A percentile compares a stretch with the other conserved stretches of the same genome.
Evolutionary conservation across 768 basidiomycete species (phyloP).

Genomic region (Phanerochaete carnosa): DNA sequence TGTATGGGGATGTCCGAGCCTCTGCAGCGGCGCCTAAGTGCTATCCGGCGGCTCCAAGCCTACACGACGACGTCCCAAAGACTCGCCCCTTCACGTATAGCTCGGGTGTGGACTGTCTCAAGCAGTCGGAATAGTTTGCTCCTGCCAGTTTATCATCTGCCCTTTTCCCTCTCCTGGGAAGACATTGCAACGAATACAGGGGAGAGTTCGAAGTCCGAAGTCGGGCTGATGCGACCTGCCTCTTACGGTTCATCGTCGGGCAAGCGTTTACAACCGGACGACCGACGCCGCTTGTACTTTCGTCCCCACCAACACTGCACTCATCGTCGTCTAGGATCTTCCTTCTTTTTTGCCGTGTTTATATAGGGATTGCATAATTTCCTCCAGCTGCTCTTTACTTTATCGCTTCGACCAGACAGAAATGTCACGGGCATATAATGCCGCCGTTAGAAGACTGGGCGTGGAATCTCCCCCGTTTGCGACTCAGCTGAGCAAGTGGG

Average conservation of each 20-base stretch:
- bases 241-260: neutral
- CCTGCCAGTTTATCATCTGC: too few relatives aligned
- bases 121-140: too few relatives aligned
- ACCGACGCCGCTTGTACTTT: neutral
- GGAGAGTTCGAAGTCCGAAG: neutral
- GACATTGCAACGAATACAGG: too few relatives aligned
- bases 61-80: too few relatives aligned
- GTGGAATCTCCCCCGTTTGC: neutral
- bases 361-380: neutral
- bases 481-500: neutral
- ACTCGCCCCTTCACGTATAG: too few relatives aligned
- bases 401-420: neutral
- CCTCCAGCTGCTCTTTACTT: neutral
- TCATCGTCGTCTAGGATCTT: neutral
- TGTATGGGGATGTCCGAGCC: too few relatives aligned
- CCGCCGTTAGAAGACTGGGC: neutral
- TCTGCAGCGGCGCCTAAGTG: too few relatives aligned
- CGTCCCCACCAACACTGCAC: neutral
- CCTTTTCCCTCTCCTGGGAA: too few relatives aligned
- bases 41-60: too few relatives aligned
- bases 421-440: neutral
- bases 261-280: neutral
- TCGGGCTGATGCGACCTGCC: neutral
- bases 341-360: neutral
- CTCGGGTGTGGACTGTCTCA: too few relatives aligned